These are phyloP conservation scores for Amphichorda felina DNA, from an alignment of 2,329 filamentous ascomycete species.

Conservation along the genomic window DNA sequence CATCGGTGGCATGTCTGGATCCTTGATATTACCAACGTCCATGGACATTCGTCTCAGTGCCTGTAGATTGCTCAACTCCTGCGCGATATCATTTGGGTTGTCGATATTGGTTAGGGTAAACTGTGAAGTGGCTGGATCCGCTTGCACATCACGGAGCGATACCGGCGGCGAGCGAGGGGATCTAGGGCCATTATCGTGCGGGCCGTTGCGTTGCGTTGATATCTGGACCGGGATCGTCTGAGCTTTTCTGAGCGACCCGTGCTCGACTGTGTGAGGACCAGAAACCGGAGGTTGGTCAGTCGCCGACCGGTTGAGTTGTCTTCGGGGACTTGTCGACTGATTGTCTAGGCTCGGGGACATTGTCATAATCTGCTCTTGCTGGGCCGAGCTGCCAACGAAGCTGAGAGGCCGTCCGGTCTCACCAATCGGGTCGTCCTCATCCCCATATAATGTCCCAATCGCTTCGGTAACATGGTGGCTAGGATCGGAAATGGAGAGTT, in stretches of 20 bases:
- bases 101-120: constrained; percentile 86
- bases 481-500: constrained; percentile 68
- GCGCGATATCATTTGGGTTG: constrained; percentile 76
- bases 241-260: constrained; percentile 25
- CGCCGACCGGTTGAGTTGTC: constrained; percentile 29
- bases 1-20: constrained; percentile 64
- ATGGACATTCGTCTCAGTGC: constrained; percentile 88
- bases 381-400: constrained; percentile 50
- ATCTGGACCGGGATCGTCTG: constrained; percentile 27
- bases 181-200: constrained; percentile 26
- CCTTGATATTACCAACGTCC: constrained; percentile 66
- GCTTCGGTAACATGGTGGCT: constrained; percentile 91
- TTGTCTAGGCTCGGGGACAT: constrained; percentile 20
- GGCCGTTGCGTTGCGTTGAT: constrained; percentile 19
- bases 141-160: constrained; percentile 40
- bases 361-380: constrained; percentile 35
- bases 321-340: constrained; percentile 17
- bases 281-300: constrained; percentile 27
- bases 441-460: constrained; percentile 82
- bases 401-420: constrained; percentile 54
- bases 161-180: constrained; percentile 39
- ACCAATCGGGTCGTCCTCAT: constrained; percentile 52
- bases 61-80: constrained; percentile 86
- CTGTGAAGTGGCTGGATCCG: constrained; percentile 49
- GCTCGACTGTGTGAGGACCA: constrained; percentile 15